These are phyloP conservation scores for Skeletonema potamos DNA, from an alignment of 108 stramenopile genomes.

Conservation along the genomic window DNA sequence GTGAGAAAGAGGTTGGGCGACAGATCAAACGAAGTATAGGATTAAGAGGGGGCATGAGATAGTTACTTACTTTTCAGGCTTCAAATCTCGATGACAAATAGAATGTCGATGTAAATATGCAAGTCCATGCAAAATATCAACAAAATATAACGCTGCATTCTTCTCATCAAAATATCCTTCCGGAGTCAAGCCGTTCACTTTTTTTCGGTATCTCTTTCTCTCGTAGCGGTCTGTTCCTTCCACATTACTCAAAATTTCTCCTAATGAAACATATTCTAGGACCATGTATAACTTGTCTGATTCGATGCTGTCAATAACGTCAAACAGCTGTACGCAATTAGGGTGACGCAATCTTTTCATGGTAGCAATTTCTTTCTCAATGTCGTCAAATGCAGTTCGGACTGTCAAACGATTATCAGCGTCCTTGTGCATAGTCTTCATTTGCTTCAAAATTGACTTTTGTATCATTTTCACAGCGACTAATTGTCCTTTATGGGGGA, in stretches of 20 bases:
- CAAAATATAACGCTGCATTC: constrained; percentile 77
- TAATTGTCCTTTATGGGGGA: constrained; percentile 48
- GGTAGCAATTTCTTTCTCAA: constrained; percentile 87
- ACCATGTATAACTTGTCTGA: constrained; percentile 86
- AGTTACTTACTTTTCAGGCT: constrained; percentile 58
- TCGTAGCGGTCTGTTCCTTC: constrained; percentile 63
- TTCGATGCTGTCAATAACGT: constrained; percentile 87
- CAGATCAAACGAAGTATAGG: background rate
- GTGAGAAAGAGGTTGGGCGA: background rate
- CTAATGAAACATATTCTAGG: constrained; percentile 84
- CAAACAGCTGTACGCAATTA: constrained; percentile 73
- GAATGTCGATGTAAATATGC: constrained; percentile 87
- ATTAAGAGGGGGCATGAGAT: background rate
- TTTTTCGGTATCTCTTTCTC: constrained; percentile 25
- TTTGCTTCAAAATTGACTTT: constrained; percentile 78
- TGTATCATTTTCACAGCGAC: constrained; percentile 85
- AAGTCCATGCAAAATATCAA: constrained; percentile 86
- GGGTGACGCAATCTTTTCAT: constrained; percentile 89
- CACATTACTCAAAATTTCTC: constrained; percentile 86
- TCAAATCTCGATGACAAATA: constrained; percentile 85
- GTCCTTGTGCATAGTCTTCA: constrained; percentile 62
- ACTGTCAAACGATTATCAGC: constrained; percentile 49
- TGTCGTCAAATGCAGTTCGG: constrained; percentile 77
- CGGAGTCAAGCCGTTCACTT: constrained; percentile 41
- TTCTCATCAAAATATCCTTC: constrained; percentile 81